Evolutionary conservation across 495 filamentous ascomycete species (phyloP), one percentile per base, ranked within the genome.

Genomic region (Penicillium verhagenii): DNA sequence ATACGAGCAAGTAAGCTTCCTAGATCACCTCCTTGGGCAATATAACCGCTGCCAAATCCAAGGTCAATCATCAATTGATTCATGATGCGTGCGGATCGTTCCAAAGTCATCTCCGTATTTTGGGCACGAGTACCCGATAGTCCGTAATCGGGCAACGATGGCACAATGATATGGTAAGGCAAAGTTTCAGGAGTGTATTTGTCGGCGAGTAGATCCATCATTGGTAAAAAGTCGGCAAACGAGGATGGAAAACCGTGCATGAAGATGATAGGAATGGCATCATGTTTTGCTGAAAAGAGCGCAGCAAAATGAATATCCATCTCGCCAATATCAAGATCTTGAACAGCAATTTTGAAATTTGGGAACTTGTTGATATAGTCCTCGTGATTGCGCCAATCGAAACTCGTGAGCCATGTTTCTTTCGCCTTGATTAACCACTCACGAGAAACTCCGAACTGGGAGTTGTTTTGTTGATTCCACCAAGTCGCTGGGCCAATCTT

Each of bases 21-120:
- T 19, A 85, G 65, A 59, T 88, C 83, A 9, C 83, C 84, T 1
- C 84, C 84, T 58, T 84, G 79, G 0, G 70, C 75, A 28, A 85
- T 57, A 56, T 86, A 86, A 4, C 75, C 79, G 11, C 64, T 54
- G 2, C 63, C 65, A 46, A 86, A 82, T 0, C 82, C 82, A 7
- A 85, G 67, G 4, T 71, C 71, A 10, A 72, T 56, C 80, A 85
- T 83, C 14, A 86, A 56, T 26, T 74, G 58, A 62, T 86, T 67
- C 26, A 85, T 61, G 29, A 83, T 63, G 16, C 68, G 61, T 1
- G 77, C 67, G 2, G 67, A 66, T 29, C 73, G 67, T 1, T 60
- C 24, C 4, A 72, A 46, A 9, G 49, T 64, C 50, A 78, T 84
- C 66, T 21, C 61, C 55, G 29, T 75, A 58, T 21, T 75, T 29